These are phyloP conservation scores for Botrytis byssoidea DNA, from an alignment of 2,329 filamentous ascomycete genomes.

Conservation along the genomic window DNA sequence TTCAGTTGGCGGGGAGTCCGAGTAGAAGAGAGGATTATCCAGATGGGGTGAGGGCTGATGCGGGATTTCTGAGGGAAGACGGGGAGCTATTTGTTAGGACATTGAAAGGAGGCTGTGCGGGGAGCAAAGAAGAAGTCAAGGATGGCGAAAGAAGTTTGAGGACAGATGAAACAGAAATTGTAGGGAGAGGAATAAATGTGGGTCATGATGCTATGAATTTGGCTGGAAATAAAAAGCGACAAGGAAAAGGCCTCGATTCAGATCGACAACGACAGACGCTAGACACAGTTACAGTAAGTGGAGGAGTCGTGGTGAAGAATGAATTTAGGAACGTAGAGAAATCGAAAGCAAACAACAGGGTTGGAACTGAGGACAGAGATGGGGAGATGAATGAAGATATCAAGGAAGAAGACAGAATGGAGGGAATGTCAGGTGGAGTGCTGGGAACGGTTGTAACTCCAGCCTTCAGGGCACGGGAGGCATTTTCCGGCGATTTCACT, in stretches of 20 bases:
- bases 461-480: accelerated
- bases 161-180: neutral
- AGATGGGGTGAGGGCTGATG: constrained; percentile 18
- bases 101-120: neutral
- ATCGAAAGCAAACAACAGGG: neutral
- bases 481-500: neutral
- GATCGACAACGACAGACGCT: neutral
- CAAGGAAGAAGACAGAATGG: neutral
- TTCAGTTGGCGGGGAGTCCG: neutral
- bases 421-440: no score
- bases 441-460: neutral
- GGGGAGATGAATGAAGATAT: neutral
- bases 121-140: neutral
- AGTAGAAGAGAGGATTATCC: constrained; percentile 9
- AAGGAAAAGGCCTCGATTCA: neutral
- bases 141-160: neutral
- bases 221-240: neutral
- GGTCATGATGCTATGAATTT: neutral
- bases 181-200: neutral
- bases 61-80: constrained; percentile 10
- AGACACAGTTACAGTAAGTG: neutral
- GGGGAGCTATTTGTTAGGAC: constrained; percentile 16
- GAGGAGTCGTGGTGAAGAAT: neutral
- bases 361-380: neutral
- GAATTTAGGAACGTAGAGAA: neutral